Base-by-base conservation (phyloP, 768 basidiomycete genomes). In the Suillus lakei region DNA sequence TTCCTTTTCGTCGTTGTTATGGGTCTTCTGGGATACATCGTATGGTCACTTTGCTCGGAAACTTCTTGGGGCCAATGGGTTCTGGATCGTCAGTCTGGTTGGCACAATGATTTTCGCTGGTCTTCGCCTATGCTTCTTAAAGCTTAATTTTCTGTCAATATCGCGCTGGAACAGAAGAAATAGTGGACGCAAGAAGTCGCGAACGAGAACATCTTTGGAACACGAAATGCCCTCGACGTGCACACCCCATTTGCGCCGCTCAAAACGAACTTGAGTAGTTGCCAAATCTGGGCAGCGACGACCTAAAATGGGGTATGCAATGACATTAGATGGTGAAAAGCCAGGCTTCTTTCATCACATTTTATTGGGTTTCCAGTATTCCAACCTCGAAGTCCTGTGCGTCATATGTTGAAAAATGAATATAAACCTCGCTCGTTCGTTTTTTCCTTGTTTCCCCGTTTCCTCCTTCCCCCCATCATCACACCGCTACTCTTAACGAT, bases 331-430 rank as follows among this genome's bases (percentile, higher is more conserved):
- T 66, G 70, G 61, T 72, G 59, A 73, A n/a, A 66, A 71, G 71
- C 67, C 43, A 60, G 67, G 32, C 74, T 76, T 66, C 64, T 68
- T 70, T 53, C 56, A 68, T 62, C 64, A 41, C 67, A 73, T 66
- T 56, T 30, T 41, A 59, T 60, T 43, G 21, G 72, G 76, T 38
- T 51, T 50, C 21, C 46, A 43, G 54, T 66, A 64, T 77, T 68
- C 74, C 68, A 66, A 62, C 58, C 58, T 62, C 43, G 66, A 48
- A 39, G 76, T 77, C 66, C 70, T 72, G 75, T 76, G 75, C 75
- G 73, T 72, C 72, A 66, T 67, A 39, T 32, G 53, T 64, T 67
- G 16, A 34, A 62, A 60, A 66, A 16, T 41, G 63, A 64, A 70
- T 76, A 76, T 76, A 75, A 73, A 69, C 67, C 63, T 48, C 56